Conservation (phyloP, 352 stramenopile species). For the Pythium oligandrum region DNA sequence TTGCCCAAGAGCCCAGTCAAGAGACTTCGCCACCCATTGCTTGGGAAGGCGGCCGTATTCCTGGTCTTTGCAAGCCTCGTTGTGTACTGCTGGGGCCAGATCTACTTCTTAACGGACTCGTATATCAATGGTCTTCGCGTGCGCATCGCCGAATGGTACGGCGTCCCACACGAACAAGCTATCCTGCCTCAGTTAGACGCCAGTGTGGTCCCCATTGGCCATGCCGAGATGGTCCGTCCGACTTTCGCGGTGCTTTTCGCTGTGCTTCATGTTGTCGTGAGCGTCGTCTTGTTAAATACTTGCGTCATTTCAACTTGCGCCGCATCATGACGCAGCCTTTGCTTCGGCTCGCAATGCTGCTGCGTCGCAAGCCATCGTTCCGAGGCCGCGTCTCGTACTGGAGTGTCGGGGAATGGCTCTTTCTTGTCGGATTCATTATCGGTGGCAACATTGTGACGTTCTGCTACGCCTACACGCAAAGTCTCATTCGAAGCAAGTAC, state of each 20-base stretch:
- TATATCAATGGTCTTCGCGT: no score
- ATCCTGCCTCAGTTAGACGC: no score
- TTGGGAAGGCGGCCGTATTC: no score
- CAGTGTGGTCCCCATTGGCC: not conserved
- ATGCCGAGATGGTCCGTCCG: constrained; percentile 18
- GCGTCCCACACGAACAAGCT: no score
- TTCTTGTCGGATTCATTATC: constrained; percentile 15
- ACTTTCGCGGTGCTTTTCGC: constrained; percentile 18
- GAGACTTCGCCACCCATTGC: no score
- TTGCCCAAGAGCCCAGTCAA: no score
- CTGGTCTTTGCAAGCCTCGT: no score
- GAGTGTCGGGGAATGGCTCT: constrained; percentile 18
- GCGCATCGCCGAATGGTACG: no score
- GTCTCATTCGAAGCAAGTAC: no score
- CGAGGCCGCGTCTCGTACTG: constrained; percentile 10
- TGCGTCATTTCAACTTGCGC: constrained; percentile 15
- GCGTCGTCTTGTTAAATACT: constrained; percentile 2
- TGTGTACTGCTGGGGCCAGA: no score
- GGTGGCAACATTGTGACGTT: constrained; percentile 13
- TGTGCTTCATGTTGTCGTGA: constrained; percentile 11
- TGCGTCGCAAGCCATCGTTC: constrained; percentile 16
- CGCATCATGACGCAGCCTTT: constrained; percentile 17
- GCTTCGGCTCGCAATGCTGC: constrained; percentile 7
- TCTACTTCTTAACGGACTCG: no score
- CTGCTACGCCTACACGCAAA: no score